These are phyloP conservation scores for Diospyros lotus DNA, from an alignment of 148 eudicot genomes.

Conservation along the genomic window DNA sequence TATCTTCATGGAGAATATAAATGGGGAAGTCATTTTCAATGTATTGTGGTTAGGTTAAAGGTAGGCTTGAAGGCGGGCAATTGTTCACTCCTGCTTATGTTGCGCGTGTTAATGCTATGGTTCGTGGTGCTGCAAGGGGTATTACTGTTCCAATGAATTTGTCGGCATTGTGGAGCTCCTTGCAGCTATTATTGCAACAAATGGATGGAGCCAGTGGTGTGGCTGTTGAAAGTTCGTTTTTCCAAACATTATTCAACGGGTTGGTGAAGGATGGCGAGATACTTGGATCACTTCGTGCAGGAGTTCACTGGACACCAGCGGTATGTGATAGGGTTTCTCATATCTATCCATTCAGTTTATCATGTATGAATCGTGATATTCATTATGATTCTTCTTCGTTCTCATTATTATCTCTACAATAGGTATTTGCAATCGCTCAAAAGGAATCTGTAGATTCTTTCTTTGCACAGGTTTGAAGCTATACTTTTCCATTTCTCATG, in stretches of 20 bases:
- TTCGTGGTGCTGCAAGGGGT: slow-evolving; percentile 94
- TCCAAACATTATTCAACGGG: slow-evolving; percentile 80
- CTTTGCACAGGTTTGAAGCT: slow-evolving; percentile 73
- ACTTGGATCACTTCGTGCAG: slow-evolving; percentile 95
- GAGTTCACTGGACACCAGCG: slow-evolving; percentile 96
- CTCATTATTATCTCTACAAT: slow-evolving; percentile 12
- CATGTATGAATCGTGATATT: background rate
- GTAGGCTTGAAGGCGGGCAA: slow-evolving; percentile 98
- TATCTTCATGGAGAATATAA: background rate
- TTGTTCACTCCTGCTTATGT: slow-evolving; percentile 94
- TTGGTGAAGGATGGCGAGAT: slow-evolving; percentile 77
- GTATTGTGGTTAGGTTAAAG: slow-evolving; percentile 57
- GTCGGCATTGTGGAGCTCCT: slow-evolving; percentile 77
- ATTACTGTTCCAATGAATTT: slow-evolving; percentile 82
- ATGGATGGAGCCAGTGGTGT: slow-evolving; percentile 89
- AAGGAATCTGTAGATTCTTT: slow-evolving; percentile 91
- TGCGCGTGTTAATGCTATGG: slow-evolving; percentile 90
- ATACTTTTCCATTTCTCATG: background rate
- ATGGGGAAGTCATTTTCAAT: slow-evolving; percentile 5
- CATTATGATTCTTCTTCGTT: background rate
- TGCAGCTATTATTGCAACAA: slow-evolving; percentile 78
- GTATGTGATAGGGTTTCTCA: slow-evolving; percentile 33
- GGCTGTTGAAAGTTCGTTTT: slow-evolving; percentile 84
- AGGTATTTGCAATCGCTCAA: slow-evolving; percentile 96
- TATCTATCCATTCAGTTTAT: background rate